A percentile compares a stretch with the other conserved stretches of the same genome.
phyloP scores from a whole-genome alignment of 257 asterid genomes.

The Jaltomata sinuosa region DNA sequence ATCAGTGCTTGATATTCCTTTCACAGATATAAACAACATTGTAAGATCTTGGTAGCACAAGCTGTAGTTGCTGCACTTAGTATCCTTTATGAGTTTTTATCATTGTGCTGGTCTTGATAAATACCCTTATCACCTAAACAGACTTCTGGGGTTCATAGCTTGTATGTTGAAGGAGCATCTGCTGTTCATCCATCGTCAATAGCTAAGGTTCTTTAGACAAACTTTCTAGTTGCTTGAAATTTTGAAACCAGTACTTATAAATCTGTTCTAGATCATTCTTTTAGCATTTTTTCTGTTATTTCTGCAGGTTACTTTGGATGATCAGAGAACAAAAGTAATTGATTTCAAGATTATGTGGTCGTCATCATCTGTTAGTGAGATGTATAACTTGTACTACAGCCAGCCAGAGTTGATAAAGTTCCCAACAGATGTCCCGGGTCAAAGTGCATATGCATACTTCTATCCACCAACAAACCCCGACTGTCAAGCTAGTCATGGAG shows the following conservation, averaged over 20 bases:
- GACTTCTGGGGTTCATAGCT: constrained; percentile 48
- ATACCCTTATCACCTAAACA: constrained; percentile 27
- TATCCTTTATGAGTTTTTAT: not conserved
- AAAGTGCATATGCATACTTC: constrained; percentile 83
- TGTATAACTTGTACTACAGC: constrained; percentile 45
- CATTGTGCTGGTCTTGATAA: not conserved
- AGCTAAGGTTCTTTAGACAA: constrained; percentile 52
- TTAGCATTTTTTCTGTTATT: constrained; percentile 2
- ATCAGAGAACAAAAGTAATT: constrained; percentile 50
- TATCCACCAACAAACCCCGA: constrained; percentile 85
- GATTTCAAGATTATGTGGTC: constrained; percentile 68
- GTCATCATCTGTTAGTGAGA: constrained; percentile 46
- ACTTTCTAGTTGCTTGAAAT: constrained; percentile 6
- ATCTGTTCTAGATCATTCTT: not conserved
- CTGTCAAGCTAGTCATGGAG: constrained; percentile 56
- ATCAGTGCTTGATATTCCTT: constrained; percentile 55
- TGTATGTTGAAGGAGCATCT: constrained; percentile 90
- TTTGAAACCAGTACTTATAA: not conserved
- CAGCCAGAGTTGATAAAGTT: constrained; percentile 75
- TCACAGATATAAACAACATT: constrained; percentile 69
- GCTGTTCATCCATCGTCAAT: constrained; percentile 66
- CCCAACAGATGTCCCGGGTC: constrained; percentile 82
- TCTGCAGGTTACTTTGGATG: constrained; percentile 67
- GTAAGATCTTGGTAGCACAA: constrained; percentile 26
- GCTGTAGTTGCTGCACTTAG: not conserved